These are phyloP conservation scores for Lithospermum erythrorhizon DNA, from an alignment of 257 asterid species.

Conservation along the genomic window DNA sequence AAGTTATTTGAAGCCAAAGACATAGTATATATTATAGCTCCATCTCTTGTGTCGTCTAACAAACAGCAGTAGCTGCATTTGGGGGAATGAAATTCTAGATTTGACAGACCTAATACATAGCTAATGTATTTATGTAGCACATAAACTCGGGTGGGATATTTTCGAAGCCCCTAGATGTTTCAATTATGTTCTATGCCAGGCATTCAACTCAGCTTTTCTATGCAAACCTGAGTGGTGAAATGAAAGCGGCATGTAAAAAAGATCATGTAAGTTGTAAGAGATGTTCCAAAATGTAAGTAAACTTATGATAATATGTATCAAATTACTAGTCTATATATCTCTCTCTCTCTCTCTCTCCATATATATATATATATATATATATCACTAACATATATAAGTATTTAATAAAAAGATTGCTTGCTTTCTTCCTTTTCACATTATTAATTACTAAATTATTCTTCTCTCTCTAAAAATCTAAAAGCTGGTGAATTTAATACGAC, in stretches of 20 bases:
- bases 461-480: no score
- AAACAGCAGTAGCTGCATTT: background rate
- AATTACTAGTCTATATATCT: no score
- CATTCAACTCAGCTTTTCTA: constrained; percentile 5
- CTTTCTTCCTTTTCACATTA: no score
- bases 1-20: background rate
- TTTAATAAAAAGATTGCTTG: no score
- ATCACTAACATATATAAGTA: no score
- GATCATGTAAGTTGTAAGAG: background rate
- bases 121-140: background rate
- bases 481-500: no score
- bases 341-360: no score
- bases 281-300: background rate
- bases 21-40: background rate
- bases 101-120: background rate
- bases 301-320: no score
- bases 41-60: background rate
- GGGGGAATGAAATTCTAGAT: background rate
- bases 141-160: background rate
- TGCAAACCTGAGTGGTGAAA: constrained; percentile 1
- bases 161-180: background rate
- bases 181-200: background rate
- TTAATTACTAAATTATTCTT: no score
- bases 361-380: no score
- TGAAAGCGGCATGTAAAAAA: background rate